Percentiles rank a stretch among this genome's conserved stretches.
These are phyloP conservation scores for Sclerotinia trifoliorum DNA, from an alignment of 2,329 filamentous ascomycete genomes.

Conservation along the genomic window DNA sequence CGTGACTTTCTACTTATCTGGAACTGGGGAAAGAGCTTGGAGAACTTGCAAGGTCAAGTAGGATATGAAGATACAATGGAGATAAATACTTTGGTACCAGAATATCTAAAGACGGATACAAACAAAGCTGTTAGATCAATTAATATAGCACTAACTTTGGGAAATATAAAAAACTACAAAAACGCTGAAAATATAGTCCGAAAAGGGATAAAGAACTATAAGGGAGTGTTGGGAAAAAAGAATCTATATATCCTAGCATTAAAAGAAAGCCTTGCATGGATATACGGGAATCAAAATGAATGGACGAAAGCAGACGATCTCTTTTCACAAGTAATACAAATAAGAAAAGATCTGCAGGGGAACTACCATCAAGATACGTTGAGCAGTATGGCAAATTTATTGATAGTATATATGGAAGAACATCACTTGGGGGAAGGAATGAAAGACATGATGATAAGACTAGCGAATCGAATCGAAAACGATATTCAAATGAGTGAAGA, in stretches of 20 bases:
- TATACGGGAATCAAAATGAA: fast-evolving
- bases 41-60: fast-evolving
- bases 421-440: not conserved
- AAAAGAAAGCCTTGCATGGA: not conserved
- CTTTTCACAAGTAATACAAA: not conserved
- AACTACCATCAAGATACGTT: not conserved
- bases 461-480: not conserved
- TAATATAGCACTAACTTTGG: not conserved
- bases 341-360: not conserved
- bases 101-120: not conserved
- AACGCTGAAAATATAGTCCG: not conserved
- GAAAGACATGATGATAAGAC: not conserved
- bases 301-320: not conserved
- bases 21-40: not conserved
- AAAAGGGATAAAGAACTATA: not conserved
- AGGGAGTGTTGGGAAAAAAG: not conserved
- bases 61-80: not conserved
- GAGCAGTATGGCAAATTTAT: not conserved
- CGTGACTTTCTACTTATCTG: not conserved
- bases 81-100: not conserved
- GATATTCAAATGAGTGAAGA: not conserved
- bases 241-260: not conserved
- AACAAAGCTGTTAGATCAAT: not conserved
- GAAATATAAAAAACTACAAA: too few relatives aligned
- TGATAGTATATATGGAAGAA: not conserved